phyloP scores from a whole-genome alignment of 257 asterid species.

The Petunia axillaris region DNA sequence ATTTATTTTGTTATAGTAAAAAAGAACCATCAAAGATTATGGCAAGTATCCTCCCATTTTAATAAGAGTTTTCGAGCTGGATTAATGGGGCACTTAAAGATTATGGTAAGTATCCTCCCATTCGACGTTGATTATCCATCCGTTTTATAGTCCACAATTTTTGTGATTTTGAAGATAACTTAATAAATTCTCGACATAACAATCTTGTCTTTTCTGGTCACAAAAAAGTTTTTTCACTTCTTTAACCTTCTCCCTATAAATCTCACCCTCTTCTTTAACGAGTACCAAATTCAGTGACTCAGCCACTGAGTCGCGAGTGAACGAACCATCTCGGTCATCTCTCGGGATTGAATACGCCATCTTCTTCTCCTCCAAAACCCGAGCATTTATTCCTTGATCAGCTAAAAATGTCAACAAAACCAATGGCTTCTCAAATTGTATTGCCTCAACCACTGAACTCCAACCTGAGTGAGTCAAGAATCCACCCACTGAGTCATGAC shows the following conservation, averaged over 20 bases:
- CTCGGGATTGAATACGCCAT: slow-evolving; percentile 24
- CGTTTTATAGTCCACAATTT: neutral
- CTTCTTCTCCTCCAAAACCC: slow-evolving; percentile 33
- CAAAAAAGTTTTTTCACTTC: slow-evolving; percentile 24
- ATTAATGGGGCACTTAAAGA: too few species aligned
- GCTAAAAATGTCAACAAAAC: slow-evolving; percentile 33
- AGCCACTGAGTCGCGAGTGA: slow-evolving; percentile 29
- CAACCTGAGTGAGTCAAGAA: slow-evolving; percentile 45
- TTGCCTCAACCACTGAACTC: slow-evolving; percentile 39
- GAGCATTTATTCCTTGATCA: slow-evolving; percentile 39
- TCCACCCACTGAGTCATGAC: slow-evolving; percentile 42
- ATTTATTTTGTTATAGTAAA: too few species aligned
- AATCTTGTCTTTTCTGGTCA: slow-evolving; percentile 25
- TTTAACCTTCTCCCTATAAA: slow-evolving; percentile 24
- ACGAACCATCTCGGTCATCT: slow-evolving; percentile 32
- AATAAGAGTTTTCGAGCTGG: too few species aligned
- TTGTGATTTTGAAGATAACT: slow-evolving; percentile 11
- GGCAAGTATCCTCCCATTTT: too few species aligned
- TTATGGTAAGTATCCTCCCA: too few species aligned
- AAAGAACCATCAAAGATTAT: too few species aligned
- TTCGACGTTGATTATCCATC: too few species aligned
- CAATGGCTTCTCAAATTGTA: slow-evolving; percentile 31
- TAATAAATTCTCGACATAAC: slow-evolving; percentile 26
- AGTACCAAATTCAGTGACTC: slow-evolving; percentile 28
- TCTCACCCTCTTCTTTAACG: slow-evolving; percentile 19